Conservation (phyloP, 768 basidiomycete genomes). For the Lactarius tabidus region DNA sequence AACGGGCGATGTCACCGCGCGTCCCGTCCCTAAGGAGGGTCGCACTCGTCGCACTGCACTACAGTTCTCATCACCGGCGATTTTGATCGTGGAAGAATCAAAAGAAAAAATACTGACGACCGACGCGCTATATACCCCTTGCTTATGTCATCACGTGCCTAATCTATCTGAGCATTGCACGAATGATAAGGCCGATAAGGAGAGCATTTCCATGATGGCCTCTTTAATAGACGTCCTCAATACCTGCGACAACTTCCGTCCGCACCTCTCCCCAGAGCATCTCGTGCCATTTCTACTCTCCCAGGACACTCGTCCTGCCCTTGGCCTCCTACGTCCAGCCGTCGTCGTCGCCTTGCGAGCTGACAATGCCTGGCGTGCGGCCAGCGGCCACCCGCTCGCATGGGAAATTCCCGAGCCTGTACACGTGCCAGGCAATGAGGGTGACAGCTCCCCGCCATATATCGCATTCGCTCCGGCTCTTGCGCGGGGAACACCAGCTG, state of each 20-base stretch:
- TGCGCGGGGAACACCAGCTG: conserved; percentile 29
- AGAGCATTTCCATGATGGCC: neutral
- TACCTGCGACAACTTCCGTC: conserved; percentile 66
- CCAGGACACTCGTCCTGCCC: conserved; percentile 46
- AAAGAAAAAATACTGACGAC: neutral
- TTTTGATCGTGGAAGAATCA: conserved; percentile 48
- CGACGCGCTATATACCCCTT: neutral
- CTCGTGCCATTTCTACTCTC: conserved; percentile 57
- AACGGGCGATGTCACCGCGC: conserved; percentile 27
- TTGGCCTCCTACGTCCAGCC: conserved; percentile 57
- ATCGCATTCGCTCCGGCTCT: conserved; percentile 13
- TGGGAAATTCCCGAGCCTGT: conserved; percentile 39
- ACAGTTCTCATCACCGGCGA: conserved; percentile 33
- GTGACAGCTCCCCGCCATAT: neutral
- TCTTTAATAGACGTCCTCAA: conserved; percentile 60
- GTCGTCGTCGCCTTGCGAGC: conserved; percentile 50
- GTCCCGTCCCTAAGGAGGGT: conserved; percentile 25
- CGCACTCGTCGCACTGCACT: conserved; percentile 27
- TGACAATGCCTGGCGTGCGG: conserved; percentile 43
- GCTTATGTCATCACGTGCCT: neutral
- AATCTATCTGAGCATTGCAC: neutral
- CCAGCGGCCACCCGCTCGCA: conserved; percentile 32
- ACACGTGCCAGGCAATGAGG: neutral
- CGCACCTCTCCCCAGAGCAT: conserved; percentile 36
- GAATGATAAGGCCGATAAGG: neutral